phyloP scores from a whole-genome alignment of 345 rosid genomes.

The Mercurialis annua region DNA sequence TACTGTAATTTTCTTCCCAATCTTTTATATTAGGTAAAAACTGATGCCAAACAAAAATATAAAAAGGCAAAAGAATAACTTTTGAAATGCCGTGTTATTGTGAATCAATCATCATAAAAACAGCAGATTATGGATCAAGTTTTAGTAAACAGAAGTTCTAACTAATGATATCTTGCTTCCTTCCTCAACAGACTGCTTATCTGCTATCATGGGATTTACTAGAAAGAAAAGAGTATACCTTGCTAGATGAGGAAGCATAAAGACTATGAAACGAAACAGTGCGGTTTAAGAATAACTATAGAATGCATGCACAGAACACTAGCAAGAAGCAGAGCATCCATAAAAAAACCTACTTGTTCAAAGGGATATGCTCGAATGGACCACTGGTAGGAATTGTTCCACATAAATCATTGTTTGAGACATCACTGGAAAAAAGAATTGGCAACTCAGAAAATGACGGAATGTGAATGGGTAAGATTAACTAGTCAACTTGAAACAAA shows the following conservation, averaged over 20 bases:
- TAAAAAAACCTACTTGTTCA: slow-evolving; percentile 59
- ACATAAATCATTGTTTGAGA: slow-evolving; percentile 80
- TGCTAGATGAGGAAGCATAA: not conserved
- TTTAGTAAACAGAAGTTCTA: not conserved
- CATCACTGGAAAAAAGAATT: slow-evolving; percentile 55
- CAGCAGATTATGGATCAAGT: not conserved
- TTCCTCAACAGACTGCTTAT: not conserved
- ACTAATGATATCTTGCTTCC: not conserved
- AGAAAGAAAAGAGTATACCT: not conserved
- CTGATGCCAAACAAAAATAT: too few relatives aligned
- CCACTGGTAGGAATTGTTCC: slow-evolving; percentile 95
- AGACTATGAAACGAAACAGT: not conserved
- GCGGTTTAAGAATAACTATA: too few relatives aligned
- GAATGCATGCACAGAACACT: not conserved
- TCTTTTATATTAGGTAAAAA: too few relatives aligned
- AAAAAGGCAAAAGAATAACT: not conserved
- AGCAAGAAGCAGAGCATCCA: not conserved
- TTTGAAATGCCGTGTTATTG: not conserved
- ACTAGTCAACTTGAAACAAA: not conserved
- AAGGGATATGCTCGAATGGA: slow-evolving; percentile 81
- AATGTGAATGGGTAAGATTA: not conserved
- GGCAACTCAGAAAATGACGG: not conserved
- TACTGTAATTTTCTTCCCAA: too few relatives aligned
- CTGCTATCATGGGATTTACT: not conserved
- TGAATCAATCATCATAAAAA: not conserved